Evolutionary conservation across 148 eudicot genomes (phyloP).

Genomic region (Chenopodium quinoa): DNA sequence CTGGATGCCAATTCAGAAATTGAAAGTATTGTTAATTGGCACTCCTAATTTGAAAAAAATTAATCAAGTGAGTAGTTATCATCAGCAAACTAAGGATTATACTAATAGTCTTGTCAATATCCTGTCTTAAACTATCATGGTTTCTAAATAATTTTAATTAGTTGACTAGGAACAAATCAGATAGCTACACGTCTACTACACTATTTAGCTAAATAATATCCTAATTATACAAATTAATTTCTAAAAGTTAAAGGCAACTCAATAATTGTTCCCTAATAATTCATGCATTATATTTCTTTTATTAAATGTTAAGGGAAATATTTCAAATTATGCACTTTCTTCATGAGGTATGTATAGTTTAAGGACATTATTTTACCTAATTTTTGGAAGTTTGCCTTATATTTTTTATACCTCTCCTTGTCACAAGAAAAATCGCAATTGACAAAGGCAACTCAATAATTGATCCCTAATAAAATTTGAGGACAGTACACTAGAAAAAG

Average conservation of each 20-base stretch:
- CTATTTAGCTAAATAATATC: neutral
- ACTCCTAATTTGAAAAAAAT: neutral
- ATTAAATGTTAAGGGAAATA: neutral
- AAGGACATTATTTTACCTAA: neutral
- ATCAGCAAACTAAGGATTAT: neutral
- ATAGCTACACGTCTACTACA: neutral
- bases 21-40: neutral
- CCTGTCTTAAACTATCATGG: neutral
- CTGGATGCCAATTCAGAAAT: neutral
- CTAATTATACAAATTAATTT: neutral
- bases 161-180: slow-evolving; percentile 13
- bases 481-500: too few relatives aligned
- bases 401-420: neutral
- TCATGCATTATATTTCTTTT: neutral
- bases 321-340: neutral
- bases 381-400: neutral
- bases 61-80: neutral
- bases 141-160: neutral
- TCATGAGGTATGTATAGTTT: neutral
- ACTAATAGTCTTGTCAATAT: slow-evolving; percentile 13
- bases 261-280: neutral
- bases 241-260: neutral
- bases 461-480: too few relatives aligned
- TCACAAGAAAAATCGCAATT: neutral
- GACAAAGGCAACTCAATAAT: too few relatives aligned